phyloP scores from a whole-genome alignment of 1,139 yeast genomes.

The Candida sp. region DNA sequence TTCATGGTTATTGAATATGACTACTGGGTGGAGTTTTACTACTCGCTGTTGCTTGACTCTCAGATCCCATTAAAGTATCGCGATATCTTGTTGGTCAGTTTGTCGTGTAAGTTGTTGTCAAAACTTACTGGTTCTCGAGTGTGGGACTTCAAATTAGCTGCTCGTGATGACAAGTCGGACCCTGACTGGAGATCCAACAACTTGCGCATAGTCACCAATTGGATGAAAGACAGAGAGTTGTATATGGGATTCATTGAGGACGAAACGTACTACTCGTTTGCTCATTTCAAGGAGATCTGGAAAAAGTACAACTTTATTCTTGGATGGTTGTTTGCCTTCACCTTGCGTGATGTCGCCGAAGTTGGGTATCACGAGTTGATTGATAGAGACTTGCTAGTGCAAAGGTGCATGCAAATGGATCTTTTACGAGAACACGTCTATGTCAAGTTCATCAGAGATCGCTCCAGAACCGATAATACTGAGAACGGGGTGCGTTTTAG shows the following conservation, averaged over 20 bases:
- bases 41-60: constrained; percentile 5
- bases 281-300: constrained; percentile 27
- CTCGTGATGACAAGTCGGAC: background rate
- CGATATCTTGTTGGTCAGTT: constrained; percentile 12
- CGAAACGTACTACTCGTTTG: constrained; percentile 19
- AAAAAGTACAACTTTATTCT: constrained; percentile 23
- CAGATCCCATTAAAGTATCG: constrained; percentile 6
- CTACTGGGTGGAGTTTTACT: constrained; percentile 15
- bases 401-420: constrained; percentile 8
- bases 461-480: background rate
- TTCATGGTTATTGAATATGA: constrained; percentile 12
- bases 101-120: constrained; percentile 11
- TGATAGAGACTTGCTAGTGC: background rate
- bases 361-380: background rate
- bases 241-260: constrained; percentile 24
- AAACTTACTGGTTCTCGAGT: constrained; percentile 11
- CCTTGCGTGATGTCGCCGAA: constrained; percentile 4
- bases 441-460: constrained; percentile 2
- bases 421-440: constrained; percentile 6
- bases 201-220: constrained; percentile 8
- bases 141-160: constrained; percentile 2
- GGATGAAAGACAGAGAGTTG: constrained; percentile 15
- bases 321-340: constrained; percentile 22
- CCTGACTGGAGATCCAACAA: constrained; percentile 8
- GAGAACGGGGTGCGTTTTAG: background rate